Conservation (phyloP, 2,329 filamentous ascomycete genomes). For the Neoarthrinium moseri region DNA sequence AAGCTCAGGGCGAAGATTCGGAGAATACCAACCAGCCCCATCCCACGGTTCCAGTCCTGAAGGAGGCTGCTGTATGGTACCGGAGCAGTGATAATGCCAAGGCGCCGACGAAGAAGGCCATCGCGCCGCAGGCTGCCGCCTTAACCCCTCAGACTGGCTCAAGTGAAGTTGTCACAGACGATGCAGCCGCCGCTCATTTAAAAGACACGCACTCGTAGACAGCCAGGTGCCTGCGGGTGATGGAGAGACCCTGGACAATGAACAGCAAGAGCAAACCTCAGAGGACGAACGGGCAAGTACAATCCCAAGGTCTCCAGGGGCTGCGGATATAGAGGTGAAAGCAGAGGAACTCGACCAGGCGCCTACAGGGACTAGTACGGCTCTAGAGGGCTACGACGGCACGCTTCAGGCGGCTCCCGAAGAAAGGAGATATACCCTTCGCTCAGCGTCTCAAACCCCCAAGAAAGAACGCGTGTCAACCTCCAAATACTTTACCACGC, state of each 20-base stretch:
- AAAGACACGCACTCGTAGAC: constrained; percentile 32
- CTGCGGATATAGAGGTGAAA: no score
- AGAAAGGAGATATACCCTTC: constrained; percentile 1
- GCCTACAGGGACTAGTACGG: no score
- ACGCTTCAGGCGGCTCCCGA: no score
- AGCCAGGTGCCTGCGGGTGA: constrained; percentile 32
- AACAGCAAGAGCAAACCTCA: constrained; percentile 18
- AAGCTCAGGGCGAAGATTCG: not conserved
- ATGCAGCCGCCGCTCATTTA: constrained; percentile 13
- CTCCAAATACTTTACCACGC: constrained; percentile 32
- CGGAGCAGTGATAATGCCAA: not conserved
- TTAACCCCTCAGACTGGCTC: no score
- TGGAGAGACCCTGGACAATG: constrained; percentile 24
- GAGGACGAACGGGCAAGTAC: no score
- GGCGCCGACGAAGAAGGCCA: not conserved
- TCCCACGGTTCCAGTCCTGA: not conserved
- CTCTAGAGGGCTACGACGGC: no score
- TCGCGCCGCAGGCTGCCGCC: not conserved
- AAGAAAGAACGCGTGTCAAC: constrained; percentile 22
- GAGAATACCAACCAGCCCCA: not conserved
- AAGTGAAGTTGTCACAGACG: not conserved
- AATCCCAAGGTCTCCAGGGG: no score
- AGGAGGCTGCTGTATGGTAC: constrained; percentile 10
- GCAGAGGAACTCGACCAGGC: no score
- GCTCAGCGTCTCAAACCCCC: constrained; percentile 13